phyloP scores from a whole-genome alignment of 805 yeast genomes.

The Starmerella apicola region DNA sequence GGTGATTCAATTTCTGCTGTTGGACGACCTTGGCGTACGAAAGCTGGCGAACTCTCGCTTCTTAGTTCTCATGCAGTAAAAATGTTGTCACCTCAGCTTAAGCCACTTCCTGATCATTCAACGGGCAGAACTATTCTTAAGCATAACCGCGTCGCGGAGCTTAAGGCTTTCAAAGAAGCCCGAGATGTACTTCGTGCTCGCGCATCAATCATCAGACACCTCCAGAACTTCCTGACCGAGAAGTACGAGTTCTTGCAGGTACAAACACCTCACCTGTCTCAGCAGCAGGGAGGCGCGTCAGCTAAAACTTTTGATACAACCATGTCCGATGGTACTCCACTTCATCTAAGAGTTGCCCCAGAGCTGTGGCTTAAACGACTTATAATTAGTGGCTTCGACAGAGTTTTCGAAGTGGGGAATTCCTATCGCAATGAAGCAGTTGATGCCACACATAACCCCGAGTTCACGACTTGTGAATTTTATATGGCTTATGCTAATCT shows the following conservation, averaged over 20 bases:
- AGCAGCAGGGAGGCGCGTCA: slow-evolving; percentile 71
- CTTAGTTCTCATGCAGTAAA: slow-evolving; percentile 39
- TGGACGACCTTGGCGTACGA: slow-evolving; percentile 67
- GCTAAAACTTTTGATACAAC: slow-evolving; percentile 75
- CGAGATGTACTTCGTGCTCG: slow-evolving; percentile 39
- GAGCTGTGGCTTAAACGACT: slow-evolving; percentile 85
- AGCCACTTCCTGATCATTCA: slow-evolving; percentile 55
- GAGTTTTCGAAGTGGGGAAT: slow-evolving; percentile 73
- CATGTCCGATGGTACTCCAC: slow-evolving; percentile 20
- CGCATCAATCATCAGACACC: slow-evolving; percentile 39
- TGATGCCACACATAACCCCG: slow-evolving; percentile 89
- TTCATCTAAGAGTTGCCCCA: slow-evolving; percentile 80
- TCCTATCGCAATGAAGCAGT: slow-evolving; percentile 87
- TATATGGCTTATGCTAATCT: slow-evolving; percentile 62
- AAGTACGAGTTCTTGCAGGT: slow-evolving; percentile 54
- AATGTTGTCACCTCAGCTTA: slow-evolving; percentile 56
- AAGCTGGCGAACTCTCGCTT: slow-evolving; percentile 66
- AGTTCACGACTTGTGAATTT: slow-evolving; percentile 81
- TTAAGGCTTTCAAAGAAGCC: slow-evolving; percentile 46
- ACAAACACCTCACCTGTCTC: slow-evolving; percentile 71
- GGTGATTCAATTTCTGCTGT: slow-evolving; percentile 61
- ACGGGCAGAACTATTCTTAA: slow-evolving; percentile 45
- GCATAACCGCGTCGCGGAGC: slow-evolving; percentile 60
- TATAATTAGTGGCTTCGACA: slow-evolving; percentile 73
- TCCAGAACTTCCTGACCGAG: slow-evolving; percentile 47